phyloP scores from a whole-genome alignment of 805 yeast species.

The Tetrapisispora nanseiensis region DNA sequence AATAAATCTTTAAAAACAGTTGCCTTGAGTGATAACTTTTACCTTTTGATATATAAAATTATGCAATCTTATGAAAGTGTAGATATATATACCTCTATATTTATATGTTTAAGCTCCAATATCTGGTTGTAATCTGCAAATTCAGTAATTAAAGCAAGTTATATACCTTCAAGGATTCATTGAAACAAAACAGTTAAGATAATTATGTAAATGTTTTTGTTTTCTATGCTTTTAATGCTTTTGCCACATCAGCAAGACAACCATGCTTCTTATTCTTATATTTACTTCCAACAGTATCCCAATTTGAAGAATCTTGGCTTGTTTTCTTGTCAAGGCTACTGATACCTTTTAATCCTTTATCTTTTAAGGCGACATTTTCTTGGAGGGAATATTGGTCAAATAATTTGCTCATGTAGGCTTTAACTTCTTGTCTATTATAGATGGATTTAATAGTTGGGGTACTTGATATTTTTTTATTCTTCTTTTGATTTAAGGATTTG shows the following conservation, averaged over 20 bases:
- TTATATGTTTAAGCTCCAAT: too few relatives aligned
- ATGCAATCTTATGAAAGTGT: too few relatives aligned
- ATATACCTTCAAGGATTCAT: too few relatives aligned
- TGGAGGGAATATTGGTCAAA: slow-evolving; percentile 7
- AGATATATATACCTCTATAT: too few relatives aligned
- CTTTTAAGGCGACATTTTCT: slow-evolving; percentile 7
- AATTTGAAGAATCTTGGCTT: slow-evolving; percentile 11
- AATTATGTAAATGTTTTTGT: too few relatives aligned
- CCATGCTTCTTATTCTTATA: slow-evolving; percentile 23
- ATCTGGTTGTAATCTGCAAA: too few relatives aligned
- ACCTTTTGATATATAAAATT: too few relatives aligned
- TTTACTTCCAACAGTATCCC: slow-evolving; percentile 25
- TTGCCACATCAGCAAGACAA: slow-evolving; percentile 21
- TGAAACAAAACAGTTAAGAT: too few relatives aligned
- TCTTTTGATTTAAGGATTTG: neutral
- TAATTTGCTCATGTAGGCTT: slow-evolving; percentile 13
- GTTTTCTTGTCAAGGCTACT: slow-evolving; percentile 4
- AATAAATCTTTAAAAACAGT: too few relatives aligned
- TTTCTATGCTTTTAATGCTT: slow-evolving; percentile 9
- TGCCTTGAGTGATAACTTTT: too few relatives aligned
- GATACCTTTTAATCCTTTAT: slow-evolving; percentile 1
- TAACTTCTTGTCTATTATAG: slow-evolving; percentile 24
- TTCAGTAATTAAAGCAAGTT: too few relatives aligned
- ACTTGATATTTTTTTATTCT: neutral
- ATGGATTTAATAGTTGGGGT: slow-evolving; percentile 9